Evolutionary conservation across 208 protist genomes (phyloP), one percentile per base, ranked within the genome.

Genomic region (Naegleria fowleri): DNA sequence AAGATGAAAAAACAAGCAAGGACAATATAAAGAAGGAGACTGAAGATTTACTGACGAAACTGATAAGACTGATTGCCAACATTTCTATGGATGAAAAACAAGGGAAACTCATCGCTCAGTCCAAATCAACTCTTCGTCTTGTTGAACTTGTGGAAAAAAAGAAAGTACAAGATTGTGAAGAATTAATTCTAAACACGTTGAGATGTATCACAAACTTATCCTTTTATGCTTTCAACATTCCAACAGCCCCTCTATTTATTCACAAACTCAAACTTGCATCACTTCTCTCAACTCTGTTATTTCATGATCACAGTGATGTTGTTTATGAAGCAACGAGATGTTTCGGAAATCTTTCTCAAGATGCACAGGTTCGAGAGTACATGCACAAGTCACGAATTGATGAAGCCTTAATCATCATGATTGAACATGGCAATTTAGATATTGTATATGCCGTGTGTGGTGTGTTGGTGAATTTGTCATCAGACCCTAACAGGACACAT

Each of bases 11-110:
- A 48, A 43, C 15, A 33, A 86, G 40, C 16, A 29, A 40, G 25
- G 39, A 86, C 5, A 86, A 86, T 39, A 9, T 51, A 6, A 84
- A 41, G 29, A 33, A 84, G 19, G 83, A 87, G 29, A 87, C 83
- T 87, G 85, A 51, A 6, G 85, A 88, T 58, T 88, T 88, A 88
- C 55, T 88, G 41, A 58, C n/a, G 0, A 88, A 58, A 58, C 19
- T 88, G 11, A 58, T 58, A n/a, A 55, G 85, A 38, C 36, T 88
- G 11, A 88, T 88, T 58, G 85, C 85, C 16, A 88, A 88, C 58
- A 58, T 88, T 22, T 51, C 85, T 0, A 51, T 58, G 33, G 33
- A 86, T 86, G 40, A 86, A 36, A 11, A 51, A 0, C 85, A 88
- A 58, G 85, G 41, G 5, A 39, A n/a, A 39, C 13, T 58, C 19